Conservation (phyloP, 345 rosid species). For the Clarkia xantiana region DNA sequence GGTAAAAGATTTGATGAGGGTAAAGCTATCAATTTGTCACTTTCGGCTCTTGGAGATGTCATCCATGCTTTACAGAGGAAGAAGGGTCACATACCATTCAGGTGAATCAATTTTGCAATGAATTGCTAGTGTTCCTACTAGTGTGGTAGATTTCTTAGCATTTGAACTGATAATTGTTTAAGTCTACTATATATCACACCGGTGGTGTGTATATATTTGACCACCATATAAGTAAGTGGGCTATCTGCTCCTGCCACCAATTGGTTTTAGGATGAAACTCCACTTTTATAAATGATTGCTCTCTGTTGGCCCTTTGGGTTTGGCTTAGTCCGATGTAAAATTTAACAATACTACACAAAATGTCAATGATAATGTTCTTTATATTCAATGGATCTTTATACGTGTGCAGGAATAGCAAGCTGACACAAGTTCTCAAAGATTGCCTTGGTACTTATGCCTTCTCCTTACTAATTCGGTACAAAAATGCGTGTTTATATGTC, state of each 20-base stretch:
- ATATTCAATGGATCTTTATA: slow-evolving; percentile 6
- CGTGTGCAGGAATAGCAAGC: slow-evolving; percentile 68
- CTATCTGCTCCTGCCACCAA: no score
- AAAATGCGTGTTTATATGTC: not conserved
- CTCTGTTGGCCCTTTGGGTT: no score
- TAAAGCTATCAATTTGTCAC: slow-evolving; percentile 73
- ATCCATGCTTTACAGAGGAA: slow-evolving; percentile 59
- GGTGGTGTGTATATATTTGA: no score
- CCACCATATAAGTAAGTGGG: no score
- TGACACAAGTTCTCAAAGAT: slow-evolving; percentile 73
- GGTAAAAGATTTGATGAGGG: slow-evolving; percentile 89
- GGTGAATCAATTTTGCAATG: slow-evolving; percentile 24
- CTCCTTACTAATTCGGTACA: not conserved
- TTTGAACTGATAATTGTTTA: no score
- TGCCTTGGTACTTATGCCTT: slow-evolving; percentile 43
- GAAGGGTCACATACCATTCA: slow-evolving; percentile 55
- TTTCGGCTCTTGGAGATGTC: slow-evolving; percentile 75
- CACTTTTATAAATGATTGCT: no score
- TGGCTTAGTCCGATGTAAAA: no score
- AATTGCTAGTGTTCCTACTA: no score
- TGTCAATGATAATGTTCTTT: no score
- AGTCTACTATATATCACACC: no score
- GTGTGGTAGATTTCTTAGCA: no score
- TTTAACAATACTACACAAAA: not conserved
- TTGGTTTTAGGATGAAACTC: no score